A percentile compares a stretch with the other conserved stretches of the same genome.
These are phyloP conservation scores for Cladosporium sp. DNA, from an alignment of 2,329 filamentous ascomycete genomes.

Conservation along the genomic window DNA sequence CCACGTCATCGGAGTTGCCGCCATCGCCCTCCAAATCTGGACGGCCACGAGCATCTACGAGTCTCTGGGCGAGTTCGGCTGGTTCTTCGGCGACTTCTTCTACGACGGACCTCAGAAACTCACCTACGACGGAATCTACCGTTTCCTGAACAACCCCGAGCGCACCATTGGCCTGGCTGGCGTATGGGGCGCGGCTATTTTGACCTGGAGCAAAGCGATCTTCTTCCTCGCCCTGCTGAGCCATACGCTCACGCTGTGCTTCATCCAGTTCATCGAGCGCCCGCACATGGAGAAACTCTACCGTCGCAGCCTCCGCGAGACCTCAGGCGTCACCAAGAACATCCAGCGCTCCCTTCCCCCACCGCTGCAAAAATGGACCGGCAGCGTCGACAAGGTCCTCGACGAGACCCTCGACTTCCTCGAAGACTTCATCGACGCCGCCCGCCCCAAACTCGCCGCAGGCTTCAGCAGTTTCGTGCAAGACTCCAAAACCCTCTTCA, in stretches of 20 bases:
- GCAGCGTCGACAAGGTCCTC: conserved; percentile 79
- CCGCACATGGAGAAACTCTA: conserved; percentile 99
- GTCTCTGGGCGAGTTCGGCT: conserved; percentile 92
- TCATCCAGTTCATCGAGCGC: conserved; percentile 89
- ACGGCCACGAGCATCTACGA: conserved; percentile 90
- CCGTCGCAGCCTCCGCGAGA: conserved; percentile 71
- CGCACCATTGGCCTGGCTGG: conserved; percentile 87
- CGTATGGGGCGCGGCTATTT: conserved; percentile 90
- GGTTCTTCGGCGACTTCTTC: conserved; percentile 99
- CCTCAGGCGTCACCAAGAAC: conserved; percentile 88
- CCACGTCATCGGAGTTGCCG: conserved; percentile 73
- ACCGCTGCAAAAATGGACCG: conserved; percentile 75
- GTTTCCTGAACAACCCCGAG: conserved; percentile 96
- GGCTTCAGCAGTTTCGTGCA: conserved; percentile 82
- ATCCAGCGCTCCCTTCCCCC: conserved; percentile 79
- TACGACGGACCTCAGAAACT: conserved; percentile 69
- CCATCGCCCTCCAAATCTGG: conserved; percentile 87
- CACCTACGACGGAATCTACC: conserved; percentile 95
- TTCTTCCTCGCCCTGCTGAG: conserved; percentile 81
- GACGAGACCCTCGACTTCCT: conserved; percentile 83
- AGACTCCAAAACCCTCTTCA: conserved; percentile 82
- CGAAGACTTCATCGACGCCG: conserved; percentile 81
- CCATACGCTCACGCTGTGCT: conserved; percentile 76
- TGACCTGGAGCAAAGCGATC: conserved; percentile 81
- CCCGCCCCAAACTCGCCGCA: conserved; percentile 76